phyloP scores from a whole-genome alignment of 257 asterid species.

The Solanum rostratum region DNA sequence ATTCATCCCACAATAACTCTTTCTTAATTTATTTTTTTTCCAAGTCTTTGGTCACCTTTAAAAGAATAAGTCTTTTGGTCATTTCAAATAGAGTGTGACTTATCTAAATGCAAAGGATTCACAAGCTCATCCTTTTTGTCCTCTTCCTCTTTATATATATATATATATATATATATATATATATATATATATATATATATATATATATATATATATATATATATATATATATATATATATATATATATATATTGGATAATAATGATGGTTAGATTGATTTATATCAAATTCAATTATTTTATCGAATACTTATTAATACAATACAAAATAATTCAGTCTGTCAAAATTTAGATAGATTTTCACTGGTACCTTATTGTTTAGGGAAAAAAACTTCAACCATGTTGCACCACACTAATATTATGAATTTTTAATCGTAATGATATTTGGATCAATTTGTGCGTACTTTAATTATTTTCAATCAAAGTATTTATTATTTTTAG shows the following conservation, averaged over 20 bases:
- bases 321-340: background rate
- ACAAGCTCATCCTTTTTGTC: background rate
- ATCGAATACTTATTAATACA: background rate
- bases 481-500: background rate
- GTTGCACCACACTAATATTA: background rate
- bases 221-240: rapidly evolving
- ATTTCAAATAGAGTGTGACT: background rate
- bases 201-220: rapidly evolving
- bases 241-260: too few species aligned
- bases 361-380: background rate
- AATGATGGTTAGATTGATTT: too few species aligned
- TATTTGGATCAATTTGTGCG: rapidly evolving
- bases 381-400: background rate
- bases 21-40: background rate
- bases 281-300: background rate
- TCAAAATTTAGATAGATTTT: too few species aligned
- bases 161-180: rapidly evolving
- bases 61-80: background rate
- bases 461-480: background rate
- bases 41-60: background rate
- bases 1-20: background rate
- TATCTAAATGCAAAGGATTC: background rate
- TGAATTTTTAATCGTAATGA: too few species aligned
- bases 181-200: too few species aligned
- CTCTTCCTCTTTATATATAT: background rate